Percentiles rank a stretch among this genome's conserved stretches.
These are phyloP conservation scores for Brassica rapa DNA, from an alignment of 345 rosid species.

Conservation along the genomic window DNA sequence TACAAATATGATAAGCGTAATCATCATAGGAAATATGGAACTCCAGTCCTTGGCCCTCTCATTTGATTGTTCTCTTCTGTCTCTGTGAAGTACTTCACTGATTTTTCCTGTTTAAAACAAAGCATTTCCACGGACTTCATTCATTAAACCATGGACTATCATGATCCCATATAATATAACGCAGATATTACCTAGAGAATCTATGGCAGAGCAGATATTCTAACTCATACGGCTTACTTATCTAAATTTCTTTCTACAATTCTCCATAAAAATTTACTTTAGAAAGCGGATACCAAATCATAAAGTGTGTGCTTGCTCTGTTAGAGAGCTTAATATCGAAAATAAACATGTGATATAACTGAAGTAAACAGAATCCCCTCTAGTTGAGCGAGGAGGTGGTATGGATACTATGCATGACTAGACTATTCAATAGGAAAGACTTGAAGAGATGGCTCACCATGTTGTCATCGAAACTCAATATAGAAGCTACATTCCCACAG, in stretches of 20 bases:
- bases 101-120: constrained; percentile 67
- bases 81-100: constrained; percentile 95
- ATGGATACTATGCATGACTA: not conserved
- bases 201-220: too few relatives aligned
- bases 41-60: constrained; percentile 99
- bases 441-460: constrained; percentile 63
- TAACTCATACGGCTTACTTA: too few relatives aligned
- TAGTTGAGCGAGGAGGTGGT: not conserved
- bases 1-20: too few relatives aligned
- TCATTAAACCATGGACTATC: not conserved
- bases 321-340: not conserved
- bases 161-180: not conserved
- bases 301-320: not conserved
- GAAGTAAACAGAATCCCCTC: constrained; percentile 2
- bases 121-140: constrained; percentile 14
- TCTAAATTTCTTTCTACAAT: too few relatives aligned
- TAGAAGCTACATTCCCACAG: constrained; percentile 98
- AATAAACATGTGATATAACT: not conserved
- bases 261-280: too few relatives aligned
- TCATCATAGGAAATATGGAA: constrained; percentile 83
- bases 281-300: too few relatives aligned
- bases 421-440: constrained; percentile 4
- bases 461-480: constrained; percentile 94
- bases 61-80: constrained; percentile 98
- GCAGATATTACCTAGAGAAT: not conserved